Conservation (phyloP, 2,329 filamentous ascomycete genomes). For the Colletotrichum sp. region DNA sequence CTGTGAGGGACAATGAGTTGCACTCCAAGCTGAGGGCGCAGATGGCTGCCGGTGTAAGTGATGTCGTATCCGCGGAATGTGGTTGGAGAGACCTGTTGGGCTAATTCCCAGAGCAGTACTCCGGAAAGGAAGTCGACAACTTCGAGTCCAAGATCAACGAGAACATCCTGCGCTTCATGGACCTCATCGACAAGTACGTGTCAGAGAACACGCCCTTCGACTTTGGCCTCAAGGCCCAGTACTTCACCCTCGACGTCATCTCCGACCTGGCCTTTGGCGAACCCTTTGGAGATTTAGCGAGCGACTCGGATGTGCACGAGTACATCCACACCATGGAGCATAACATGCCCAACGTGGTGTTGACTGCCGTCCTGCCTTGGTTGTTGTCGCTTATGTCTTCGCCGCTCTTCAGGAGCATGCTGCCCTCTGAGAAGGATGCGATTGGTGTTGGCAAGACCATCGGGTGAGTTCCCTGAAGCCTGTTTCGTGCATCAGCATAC, state of each 20-base stretch:
- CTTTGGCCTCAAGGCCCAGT: constrained; percentile 51
- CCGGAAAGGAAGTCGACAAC: constrained; percentile 56
- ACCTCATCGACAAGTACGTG: constrained; percentile 48
- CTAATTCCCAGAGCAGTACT: constrained; percentile 33
- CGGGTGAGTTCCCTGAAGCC: constrained; percentile 39
- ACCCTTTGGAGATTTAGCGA: constrained; percentile 50
- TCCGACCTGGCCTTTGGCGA: constrained; percentile 54
- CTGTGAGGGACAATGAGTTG: constrained; percentile 48
- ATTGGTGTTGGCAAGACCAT: constrained; percentile 46
- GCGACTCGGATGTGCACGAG: constrained; percentile 50
- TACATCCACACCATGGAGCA: constrained; percentile 50
- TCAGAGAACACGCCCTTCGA: constrained; percentile 48
- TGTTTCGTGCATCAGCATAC: not conserved
- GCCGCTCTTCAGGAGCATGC: constrained; percentile 41
- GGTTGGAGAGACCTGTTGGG: not conserved
- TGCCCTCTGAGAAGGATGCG: constrained; percentile 44
- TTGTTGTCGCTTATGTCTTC: constrained; percentile 44
- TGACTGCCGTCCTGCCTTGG: constrained; percentile 46
- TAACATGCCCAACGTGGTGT: constrained; percentile 48
- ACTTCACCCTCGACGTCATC: constrained; percentile 60
- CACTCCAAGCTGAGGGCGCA: constrained; percentile 49
- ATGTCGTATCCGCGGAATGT: not conserved
- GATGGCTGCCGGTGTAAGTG: constrained; percentile 52
- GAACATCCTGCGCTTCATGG: constrained; percentile 48
- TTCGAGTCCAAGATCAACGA: constrained; percentile 55